Evolutionary conservation across 2,329 filamentous ascomycete species (phyloP).

Genomic region (Zymoseptoria crescenta): DNA sequence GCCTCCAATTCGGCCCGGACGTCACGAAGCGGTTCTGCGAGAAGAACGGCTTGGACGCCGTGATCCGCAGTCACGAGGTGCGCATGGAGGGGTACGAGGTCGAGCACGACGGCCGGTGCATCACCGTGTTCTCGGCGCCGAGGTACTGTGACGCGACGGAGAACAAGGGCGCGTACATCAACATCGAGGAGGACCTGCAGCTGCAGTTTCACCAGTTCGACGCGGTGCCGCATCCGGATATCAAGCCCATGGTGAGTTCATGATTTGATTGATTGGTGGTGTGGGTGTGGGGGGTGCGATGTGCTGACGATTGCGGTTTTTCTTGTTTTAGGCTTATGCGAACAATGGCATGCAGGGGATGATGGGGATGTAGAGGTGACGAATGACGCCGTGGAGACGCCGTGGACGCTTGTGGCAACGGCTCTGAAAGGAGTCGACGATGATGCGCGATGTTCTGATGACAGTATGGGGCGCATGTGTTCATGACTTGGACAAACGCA

Average conservation of each 20-base stretch:
- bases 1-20: constrained; percentile 93
- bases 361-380: constrained; percentile 40
- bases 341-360: constrained; percentile 71
- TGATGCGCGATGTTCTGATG: too few relatives aligned
- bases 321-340: constrained; percentile 60
- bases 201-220: constrained; percentile 90
- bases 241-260: constrained; percentile 70
- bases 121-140: constrained; percentile 96
- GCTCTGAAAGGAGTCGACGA: too few relatives aligned
- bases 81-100: constrained; percentile 99
- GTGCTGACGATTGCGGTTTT: neutral
- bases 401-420: too few relatives aligned
- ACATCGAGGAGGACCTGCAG: constrained; percentile 86
- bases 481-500: too few relatives aligned
- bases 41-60: constrained; percentile 84
- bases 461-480: too few relatives aligned
- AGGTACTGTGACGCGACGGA: constrained; percentile 97
- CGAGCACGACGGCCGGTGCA: constrained; percentile 90
- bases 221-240: constrained; percentile 89
- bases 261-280: constrained; percentile 19
- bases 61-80: constrained; percentile 96
- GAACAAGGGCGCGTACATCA: constrained; percentile 98
- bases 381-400: too few relatives aligned
- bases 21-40: constrained; percentile 96
- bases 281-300: too few relatives aligned